Evolutionary conservation across 306 rosid species (phyloP).

Genomic region (Quercus ilex): DNA sequence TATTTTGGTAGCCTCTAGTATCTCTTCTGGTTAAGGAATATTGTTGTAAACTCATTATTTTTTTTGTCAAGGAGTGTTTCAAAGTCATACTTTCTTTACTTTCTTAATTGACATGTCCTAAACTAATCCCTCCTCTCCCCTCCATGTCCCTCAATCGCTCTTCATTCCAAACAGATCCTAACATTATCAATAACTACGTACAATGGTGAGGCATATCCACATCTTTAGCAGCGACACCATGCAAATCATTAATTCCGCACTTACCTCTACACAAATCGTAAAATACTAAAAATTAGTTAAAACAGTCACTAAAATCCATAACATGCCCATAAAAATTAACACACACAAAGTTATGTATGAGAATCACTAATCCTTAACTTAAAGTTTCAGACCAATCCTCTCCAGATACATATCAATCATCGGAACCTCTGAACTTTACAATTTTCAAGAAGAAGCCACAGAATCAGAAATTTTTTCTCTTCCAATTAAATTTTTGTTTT

Average conservation of each 20-base stretch:
- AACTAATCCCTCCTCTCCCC: no score
- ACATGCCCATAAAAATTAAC: no score
- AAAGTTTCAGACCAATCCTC: no score
- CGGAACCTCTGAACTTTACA: constrained; percentile 29
- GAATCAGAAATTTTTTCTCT: constrained; percentile 61
- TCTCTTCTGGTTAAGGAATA: no score
- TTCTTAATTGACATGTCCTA: no score
- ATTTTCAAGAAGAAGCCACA: constrained; percentile 89
- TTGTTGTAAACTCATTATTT: no score
- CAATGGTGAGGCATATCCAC: constrained; percentile 96
- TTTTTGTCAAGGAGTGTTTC: no score
- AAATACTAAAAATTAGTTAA: constrained; percentile 1
- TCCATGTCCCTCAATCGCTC: neutral
- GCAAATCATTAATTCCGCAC: constrained; percentile 68
- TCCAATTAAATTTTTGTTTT: no score
- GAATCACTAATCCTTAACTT: neutral
- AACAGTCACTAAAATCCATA: neutral
- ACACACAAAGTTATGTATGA: no score
- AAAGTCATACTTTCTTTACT: no score
- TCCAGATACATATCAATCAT: no score
- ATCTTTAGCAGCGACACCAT: constrained; percentile 87
- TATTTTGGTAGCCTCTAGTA: no score
- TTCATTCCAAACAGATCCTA: neutral
- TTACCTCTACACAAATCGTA: constrained; percentile 55
- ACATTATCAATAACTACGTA: constrained; percentile 24